Percentiles rank a stretch among this genome's conserved stretches.
phyloP scores from a whole-genome alignment of 2,329 filamentous ascomycete species.

The Drechslerella dactyloides region DNA sequence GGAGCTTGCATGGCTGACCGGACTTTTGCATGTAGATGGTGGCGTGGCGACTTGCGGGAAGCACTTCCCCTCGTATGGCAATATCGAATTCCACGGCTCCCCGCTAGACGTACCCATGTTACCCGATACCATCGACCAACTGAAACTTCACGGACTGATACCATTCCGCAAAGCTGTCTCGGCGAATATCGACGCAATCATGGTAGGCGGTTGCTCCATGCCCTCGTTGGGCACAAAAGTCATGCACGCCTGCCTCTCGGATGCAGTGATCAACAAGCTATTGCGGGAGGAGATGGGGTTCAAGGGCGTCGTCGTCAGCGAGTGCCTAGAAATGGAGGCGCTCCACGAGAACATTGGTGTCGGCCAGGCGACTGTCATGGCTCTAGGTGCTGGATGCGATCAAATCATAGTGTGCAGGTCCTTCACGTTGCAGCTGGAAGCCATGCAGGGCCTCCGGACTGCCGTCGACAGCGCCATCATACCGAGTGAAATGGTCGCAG shows the following conservation, averaged over 20 bases:
- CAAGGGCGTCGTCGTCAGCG: slow-evolving; percentile 64
- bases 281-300: slow-evolving; percentile 55
- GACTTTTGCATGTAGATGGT: slow-evolving; percentile 65
- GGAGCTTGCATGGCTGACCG: slow-evolving; percentile 16
- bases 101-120: slow-evolving; percentile 93
- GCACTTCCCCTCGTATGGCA: slow-evolving; percentile 95
- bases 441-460: slow-evolving; percentile 80
- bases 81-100: slow-evolving; percentile 89
- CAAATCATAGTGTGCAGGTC: slow-evolving; percentile 79
- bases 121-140: slow-evolving; percentile 88
- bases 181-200: slow-evolving; percentile 88
- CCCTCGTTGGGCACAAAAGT: slow-evolving; percentile 90
- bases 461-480: slow-evolving; percentile 91
- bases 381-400: slow-evolving; percentile 94
- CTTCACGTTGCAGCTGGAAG: slow-evolving; percentile 46
- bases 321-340: slow-evolving; percentile 96
- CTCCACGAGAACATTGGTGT: slow-evolving; percentile 96
- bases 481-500: slow-evolving; percentile 76
- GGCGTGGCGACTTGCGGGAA: slow-evolving; percentile 90
- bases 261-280: slow-evolving; percentile 85
- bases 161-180: slow-evolving; percentile 90
- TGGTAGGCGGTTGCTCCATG: slow-evolving; percentile 93
- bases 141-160: slow-evolving; percentile 87
- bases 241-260: slow-evolving; percentile 90
- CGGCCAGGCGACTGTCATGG: slow-evolving; percentile 95